Evolutionary conservation across 495 filamentous ascomycete genomes (phyloP).

Genomic region (Opeltia flavorubescens): DNA sequence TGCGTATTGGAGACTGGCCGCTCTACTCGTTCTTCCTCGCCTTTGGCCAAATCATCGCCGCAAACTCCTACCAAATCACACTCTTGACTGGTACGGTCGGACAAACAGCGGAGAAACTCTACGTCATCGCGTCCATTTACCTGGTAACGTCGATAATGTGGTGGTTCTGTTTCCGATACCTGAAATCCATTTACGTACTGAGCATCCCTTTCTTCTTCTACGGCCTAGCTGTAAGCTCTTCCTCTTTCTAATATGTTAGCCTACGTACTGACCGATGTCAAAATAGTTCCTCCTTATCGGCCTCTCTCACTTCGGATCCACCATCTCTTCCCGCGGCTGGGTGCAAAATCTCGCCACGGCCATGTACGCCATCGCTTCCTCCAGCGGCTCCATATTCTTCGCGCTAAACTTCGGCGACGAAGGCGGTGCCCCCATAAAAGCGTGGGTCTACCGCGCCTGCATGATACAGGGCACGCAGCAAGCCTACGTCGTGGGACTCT

Average conservation of each 20-base stretch:
- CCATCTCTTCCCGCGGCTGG: slow-evolving; percentile 25
- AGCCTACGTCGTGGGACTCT: slow-evolving; percentile 47
- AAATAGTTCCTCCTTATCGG: slow-evolving; percentile 41
- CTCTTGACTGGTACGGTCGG: slow-evolving; percentile 46
- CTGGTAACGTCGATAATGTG: slow-evolving; percentile 44
- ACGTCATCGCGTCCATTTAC: slow-evolving; percentile 50
- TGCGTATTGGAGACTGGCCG: slow-evolving; percentile 50
- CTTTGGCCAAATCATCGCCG: slow-evolving; percentile 51
- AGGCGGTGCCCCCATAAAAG: slow-evolving; percentile 39
- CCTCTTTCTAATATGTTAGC: too few species aligned
- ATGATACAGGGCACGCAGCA: slow-evolving; percentile 50
- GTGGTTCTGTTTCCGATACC: slow-evolving; percentile 44
- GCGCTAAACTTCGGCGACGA: slow-evolving; percentile 55
- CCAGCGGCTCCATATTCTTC: slow-evolving; percentile 47
- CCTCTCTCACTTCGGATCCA: slow-evolving; percentile 29
- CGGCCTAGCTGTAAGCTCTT: slow-evolving; percentile 36
- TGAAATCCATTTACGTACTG: slow-evolving; percentile 43
- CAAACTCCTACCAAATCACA: slow-evolving; percentile 56
- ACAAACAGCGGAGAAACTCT: slow-evolving; percentile 47
- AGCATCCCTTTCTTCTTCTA: slow-evolving; percentile 44
- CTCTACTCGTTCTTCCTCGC: slow-evolving; percentile 57
- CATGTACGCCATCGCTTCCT: slow-evolving; percentile 46
- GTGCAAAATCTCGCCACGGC: slow-evolving; percentile 44
- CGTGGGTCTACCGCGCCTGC: slow-evolving; percentile 52
- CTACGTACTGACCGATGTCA: too few species aligned